phyloP scores from a whole-genome alignment of 805 yeast species.

The Metschnikowia lochheadii region DNA sequence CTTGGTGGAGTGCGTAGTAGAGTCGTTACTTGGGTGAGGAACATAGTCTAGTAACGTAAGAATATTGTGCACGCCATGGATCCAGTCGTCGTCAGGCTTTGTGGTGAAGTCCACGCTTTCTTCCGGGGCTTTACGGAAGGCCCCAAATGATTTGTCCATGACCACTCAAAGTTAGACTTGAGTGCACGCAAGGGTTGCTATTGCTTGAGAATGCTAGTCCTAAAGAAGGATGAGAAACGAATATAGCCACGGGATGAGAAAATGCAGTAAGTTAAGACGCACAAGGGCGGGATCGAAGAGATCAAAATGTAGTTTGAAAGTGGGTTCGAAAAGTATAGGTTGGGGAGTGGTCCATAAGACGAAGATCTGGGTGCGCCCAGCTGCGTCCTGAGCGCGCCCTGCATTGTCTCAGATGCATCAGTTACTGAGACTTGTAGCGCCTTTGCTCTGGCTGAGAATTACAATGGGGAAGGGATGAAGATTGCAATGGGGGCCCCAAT shows the following conservation, averaged over 20 bases:
- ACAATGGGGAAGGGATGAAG: not conserved
- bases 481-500: not conserved
- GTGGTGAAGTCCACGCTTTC: slow-evolving; percentile 7
- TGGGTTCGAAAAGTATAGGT: not conserved
- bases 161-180: not conserved
- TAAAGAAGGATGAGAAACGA: not conserved
- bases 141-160: slow-evolving; percentile 3
- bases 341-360: not conserved
- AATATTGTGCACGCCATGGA: slow-evolving; percentile 22
- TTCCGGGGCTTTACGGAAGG: slow-evolving; percentile 5
- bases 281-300: not conserved
- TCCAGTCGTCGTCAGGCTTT: slow-evolving; percentile 6
- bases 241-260: not conserved
- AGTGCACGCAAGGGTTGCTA: not conserved
- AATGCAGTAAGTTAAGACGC: not conserved
- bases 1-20: not conserved
- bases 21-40: not conserved
- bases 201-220: not conserved
- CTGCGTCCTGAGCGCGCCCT: slow-evolving; percentile 1
- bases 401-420: not conserved
- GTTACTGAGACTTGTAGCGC: not conserved
- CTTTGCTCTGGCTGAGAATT: not conserved
- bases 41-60: slow-evolving; percentile 7
- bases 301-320: not conserved
- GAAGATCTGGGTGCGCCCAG: slow-evolving; percentile 1